phyloP scores from a whole-genome alignment of 2,329 filamentous ascomycete species.

The Ambrosiella beaveri region DNA sequence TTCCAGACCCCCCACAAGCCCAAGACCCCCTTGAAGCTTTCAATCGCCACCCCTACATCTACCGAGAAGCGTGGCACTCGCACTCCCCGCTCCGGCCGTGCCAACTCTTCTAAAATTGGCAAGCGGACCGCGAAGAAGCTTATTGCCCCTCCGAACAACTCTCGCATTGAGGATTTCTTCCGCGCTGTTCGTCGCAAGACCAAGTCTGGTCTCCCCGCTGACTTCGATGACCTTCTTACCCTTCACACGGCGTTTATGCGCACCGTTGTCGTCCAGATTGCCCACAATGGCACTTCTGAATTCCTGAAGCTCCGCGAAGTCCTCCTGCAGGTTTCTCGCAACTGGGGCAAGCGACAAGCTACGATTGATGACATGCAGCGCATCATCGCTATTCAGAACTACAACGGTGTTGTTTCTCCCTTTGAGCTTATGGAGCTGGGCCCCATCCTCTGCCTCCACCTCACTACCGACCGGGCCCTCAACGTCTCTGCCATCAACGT shows the following conservation, averaged over 20 bases:
- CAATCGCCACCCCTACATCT: conserved; percentile 4
- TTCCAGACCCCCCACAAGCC: conserved; percentile 10
- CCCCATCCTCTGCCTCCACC: conserved; percentile 33
- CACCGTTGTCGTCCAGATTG: conserved; percentile 49
- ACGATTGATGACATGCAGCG: conserved; percentile 47
- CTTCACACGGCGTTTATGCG: conserved; percentile 52
- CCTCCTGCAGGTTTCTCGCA: conserved; percentile 42
- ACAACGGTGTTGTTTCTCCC: conserved; percentile 18
- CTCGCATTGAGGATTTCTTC: conserved; percentile 24
- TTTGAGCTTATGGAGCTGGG: conserved; percentile 35
- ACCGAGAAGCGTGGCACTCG: conserved; percentile 9
- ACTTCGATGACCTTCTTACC: conserved; percentile 41
- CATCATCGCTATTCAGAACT: conserved; percentile 43
- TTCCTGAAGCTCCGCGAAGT: conserved; percentile 48
- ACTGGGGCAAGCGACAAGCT: conserved; percentile 58
- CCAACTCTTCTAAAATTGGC: conserved; percentile 7
- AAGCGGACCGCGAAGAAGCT: conserved; percentile 13
- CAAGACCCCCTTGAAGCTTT: background rate
- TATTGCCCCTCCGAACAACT: conserved; percentile 12
- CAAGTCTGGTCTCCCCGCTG: conserved; percentile 28
- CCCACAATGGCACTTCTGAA: conserved; percentile 45
- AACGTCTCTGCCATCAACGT: conserved; percentile 35
- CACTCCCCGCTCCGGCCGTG: conserved; percentile 13
- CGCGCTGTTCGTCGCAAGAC: conserved; percentile 15
- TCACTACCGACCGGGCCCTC: conserved; percentile 21